A percentile compares a stretch with the other conserved stretches of the same genome.
These are phyloP conservation scores for Debaryomyces nepalensis DNA, from an alignment of 1,139 yeast species.

Conservation along the genomic window DNA sequence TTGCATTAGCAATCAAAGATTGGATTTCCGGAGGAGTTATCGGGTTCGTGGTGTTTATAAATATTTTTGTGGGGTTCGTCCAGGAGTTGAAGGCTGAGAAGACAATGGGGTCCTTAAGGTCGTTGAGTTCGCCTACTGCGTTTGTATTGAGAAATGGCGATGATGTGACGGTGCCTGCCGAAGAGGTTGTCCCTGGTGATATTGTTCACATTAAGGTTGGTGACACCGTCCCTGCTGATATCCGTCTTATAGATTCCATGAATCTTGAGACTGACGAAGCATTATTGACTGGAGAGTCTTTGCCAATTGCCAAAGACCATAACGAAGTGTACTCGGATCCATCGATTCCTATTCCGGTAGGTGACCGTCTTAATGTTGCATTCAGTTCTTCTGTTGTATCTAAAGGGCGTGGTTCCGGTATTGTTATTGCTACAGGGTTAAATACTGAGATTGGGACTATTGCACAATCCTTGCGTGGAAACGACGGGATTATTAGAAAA, in stretches of 20 bases:
- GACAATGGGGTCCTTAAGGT: slow-evolving; percentile 76
- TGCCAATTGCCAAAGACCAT: slow-evolving; percentile 68
- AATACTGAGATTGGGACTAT: slow-evolving; percentile 78
- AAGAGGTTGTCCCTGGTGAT: slow-evolving; percentile 81
- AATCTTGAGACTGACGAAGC: slow-evolving; percentile 86
- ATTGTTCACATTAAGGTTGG: slow-evolving; percentile 69
- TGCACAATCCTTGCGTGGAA: slow-evolving; percentile 60
- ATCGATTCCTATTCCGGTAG: slow-evolving; percentile 59
- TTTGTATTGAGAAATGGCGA: slow-evolving; percentile 67
- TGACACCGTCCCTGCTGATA: slow-evolving; percentile 80
- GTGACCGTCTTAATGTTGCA: slow-evolving; percentile 77
- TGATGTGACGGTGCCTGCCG: slow-evolving; percentile 63
- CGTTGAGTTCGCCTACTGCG: slow-evolving; percentile 75
- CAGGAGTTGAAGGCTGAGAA: slow-evolving; percentile 79
- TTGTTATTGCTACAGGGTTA: slow-evolving; percentile 69
- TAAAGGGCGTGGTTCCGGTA: slow-evolving; percentile 77
- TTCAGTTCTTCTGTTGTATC: slow-evolving; percentile 73
- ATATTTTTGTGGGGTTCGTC: slow-evolving; percentile 69
- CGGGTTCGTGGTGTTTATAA: slow-evolving; percentile 68
- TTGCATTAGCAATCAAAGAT: slow-evolving; percentile 74
- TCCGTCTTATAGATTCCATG: slow-evolving; percentile 61
- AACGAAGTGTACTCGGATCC: slow-evolving; percentile 42
- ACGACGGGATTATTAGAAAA: slow-evolving; percentile 29
- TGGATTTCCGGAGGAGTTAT: slow-evolving; percentile 88
- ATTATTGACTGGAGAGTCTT: slow-evolving; percentile 77